Conservation (phyloP, 2,329 filamentous ascomycete species). For the Ascosphaera pollenicola region DNA sequence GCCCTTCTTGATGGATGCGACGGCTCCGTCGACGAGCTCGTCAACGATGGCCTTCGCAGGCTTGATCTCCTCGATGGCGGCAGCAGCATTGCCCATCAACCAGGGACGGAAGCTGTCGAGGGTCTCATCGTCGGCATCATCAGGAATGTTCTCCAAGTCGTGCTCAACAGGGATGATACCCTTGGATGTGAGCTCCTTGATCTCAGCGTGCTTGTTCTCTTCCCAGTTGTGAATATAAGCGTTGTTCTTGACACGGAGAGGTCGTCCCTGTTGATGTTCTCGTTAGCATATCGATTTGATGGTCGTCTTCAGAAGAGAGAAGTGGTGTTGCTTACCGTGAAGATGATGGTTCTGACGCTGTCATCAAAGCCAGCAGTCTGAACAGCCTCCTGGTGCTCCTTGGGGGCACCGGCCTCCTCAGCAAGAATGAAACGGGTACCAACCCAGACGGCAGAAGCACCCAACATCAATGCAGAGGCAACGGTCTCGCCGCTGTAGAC, state of each 20-base stretch:
- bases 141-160: constrained; percentile 65
- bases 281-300: constrained; percentile 1
- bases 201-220: constrained; percentile 69
- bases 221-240: constrained; percentile 93
- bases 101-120: constrained; percentile 82
- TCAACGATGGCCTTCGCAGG: constrained; percentile 78
- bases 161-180: constrained; percentile 85
- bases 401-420: constrained; percentile 83
- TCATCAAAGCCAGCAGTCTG: constrained; percentile 82
- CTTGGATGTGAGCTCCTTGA: constrained; percentile 75
- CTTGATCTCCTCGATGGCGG: constrained; percentile 85
- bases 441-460: constrained; percentile 83
- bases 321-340: constrained; percentile 34
- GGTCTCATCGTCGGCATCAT: constrained; percentile 56
- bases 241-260: constrained; percentile 82
- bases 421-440: constrained; percentile 88
- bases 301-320: background rate
- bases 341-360: constrained; percentile 93
- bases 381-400: constrained; percentile 88
- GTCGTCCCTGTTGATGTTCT: constrained; percentile 39
- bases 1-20: constrained; percentile 44
- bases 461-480: constrained; percentile 78
- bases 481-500: constrained; percentile 82
- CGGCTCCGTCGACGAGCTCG: constrained; percentile 73
- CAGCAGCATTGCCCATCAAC: constrained; percentile 93